Conservation (phyloP, 805 yeast genomes). For the Yarrowia porcina region DNA sequence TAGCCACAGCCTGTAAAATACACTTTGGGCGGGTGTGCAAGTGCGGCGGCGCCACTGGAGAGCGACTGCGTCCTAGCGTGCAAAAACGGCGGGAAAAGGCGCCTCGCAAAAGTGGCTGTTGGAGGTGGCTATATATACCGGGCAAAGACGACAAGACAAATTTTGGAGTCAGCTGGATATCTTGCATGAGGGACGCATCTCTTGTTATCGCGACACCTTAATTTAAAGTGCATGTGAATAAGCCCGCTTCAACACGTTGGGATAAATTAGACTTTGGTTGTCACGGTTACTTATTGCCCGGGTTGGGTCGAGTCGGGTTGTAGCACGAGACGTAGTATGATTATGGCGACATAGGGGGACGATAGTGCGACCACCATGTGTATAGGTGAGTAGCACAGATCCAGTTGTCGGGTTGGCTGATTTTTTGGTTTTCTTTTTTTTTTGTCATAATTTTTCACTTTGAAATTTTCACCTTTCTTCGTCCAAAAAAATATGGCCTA, state of each 20-base stretch:
- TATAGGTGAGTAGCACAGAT: no score
- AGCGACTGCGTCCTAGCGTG: neutral
- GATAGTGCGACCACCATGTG: no score
- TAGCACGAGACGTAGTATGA: no score
- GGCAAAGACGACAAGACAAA: neutral
- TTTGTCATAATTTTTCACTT: neutral
- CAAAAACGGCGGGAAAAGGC: neutral
- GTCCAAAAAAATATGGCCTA: neutral
- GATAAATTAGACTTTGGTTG: constrained; percentile 5
- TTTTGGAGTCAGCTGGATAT: constrained; percentile 19
- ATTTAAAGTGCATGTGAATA: constrained; percentile 16
- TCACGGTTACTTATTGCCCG: constrained; percentile 13
- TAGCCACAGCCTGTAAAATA: constrained; percentile 23
- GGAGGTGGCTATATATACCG: neutral
- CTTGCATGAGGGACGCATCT: constrained; percentile 10
- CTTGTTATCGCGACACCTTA: constrained; percentile 19
- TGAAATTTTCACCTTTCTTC: no score
- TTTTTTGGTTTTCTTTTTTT: neutral
- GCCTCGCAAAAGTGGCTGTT: neutral
- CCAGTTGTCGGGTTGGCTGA: neutral
- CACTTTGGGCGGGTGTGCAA: constrained; percentile 15
- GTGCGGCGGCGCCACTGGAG: neutral
- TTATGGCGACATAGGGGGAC: no score
- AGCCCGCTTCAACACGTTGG: constrained; percentile 5
- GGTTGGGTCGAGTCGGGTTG: no score